Percentiles rank a stretch among this genome's conserved stretches.
Conservation (phyloP, 1,284 basidiomycete genomes). For the Pseudozyma thailandica region DNA sequence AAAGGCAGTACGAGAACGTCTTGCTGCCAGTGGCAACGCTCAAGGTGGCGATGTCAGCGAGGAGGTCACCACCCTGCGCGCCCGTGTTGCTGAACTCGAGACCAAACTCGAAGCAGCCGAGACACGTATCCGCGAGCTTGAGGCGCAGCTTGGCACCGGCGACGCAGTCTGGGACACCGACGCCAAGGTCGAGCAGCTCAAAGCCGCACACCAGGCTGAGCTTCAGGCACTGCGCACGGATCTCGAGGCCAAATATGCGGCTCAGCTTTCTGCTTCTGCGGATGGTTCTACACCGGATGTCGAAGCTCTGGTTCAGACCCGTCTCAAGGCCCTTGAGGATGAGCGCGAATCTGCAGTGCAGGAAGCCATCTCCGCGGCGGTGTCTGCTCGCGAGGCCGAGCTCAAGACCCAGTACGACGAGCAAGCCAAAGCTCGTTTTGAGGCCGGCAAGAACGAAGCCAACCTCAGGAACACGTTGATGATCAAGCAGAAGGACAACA, state of each 20-base stretch:
- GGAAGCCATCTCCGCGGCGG: slow-evolving; percentile 50
- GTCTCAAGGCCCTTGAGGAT: slow-evolving; percentile 46
- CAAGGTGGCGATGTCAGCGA: slow-evolving; percentile 11
- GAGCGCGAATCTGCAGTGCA: slow-evolving; percentile 42
- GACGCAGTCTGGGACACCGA: slow-evolving; percentile 8
- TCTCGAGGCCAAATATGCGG: slow-evolving; percentile 42
- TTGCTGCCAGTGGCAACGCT: slow-evolving; percentile 10
- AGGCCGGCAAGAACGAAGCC: slow-evolving; percentile 66
- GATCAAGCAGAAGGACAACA: slow-evolving; percentile 64
- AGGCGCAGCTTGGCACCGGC: slow-evolving; percentile 35
- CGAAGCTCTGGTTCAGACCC: slow-evolving; percentile 39
- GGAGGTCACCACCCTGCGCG: slow-evolving; percentile 27
- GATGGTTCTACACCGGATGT: slow-evolving; percentile 20
- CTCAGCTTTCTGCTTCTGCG: not conserved
- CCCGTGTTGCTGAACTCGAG: slow-evolving; percentile 60
- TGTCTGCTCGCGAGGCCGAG: slow-evolving; percentile 59
- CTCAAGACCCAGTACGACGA: slow-evolving; percentile 58
- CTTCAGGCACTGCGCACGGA: slow-evolving; percentile 30
- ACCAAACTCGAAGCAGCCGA: slow-evolving; percentile 46
- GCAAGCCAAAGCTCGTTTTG: slow-evolving; percentile 59
- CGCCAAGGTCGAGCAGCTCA: slow-evolving; percentile 29
- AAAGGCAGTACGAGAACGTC: slow-evolving; percentile 48
- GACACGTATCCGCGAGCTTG: slow-evolving; percentile 43
- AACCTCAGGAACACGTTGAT: slow-evolving; percentile 64
- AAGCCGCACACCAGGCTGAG: slow-evolving; percentile 41